phyloP scores from a whole-genome alignment of 306 rosid genomes.

The Prunus armeniaca region DNA sequence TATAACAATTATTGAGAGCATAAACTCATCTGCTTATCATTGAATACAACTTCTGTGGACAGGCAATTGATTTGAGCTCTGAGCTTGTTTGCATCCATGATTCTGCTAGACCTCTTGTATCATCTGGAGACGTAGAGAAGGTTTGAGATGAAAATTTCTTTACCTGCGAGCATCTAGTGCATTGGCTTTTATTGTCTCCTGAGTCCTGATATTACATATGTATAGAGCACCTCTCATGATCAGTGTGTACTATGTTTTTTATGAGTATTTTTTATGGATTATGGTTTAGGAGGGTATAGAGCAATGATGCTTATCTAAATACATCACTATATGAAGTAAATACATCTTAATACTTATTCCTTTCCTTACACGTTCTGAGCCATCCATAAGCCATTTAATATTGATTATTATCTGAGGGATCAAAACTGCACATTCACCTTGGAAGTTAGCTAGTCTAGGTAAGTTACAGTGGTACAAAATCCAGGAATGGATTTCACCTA shows the following conservation, averaged over 20 bases:
- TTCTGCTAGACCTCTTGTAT: constrained; percentile 89
- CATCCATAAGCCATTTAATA: too few relatives aligned
- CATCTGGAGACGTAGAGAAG: constrained; percentile 60
- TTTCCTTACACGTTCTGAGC: not conserved
- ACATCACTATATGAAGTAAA: not conserved
- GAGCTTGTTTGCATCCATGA: constrained; percentile 94
- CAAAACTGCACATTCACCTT: too few relatives aligned
- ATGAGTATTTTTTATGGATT: not conserved
- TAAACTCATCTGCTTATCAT: constrained; percentile 5
- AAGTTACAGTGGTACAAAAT: too few relatives aligned
- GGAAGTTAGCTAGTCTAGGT: too few relatives aligned
- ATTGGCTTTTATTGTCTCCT: constrained; percentile 19
- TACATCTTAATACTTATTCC: not conserved
- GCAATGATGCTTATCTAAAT: not conserved
- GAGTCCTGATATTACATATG: constrained; percentile 6
- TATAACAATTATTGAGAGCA: not conserved
- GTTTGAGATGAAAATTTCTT: constrained; percentile 34
- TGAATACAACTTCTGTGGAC: constrained; percentile 28
- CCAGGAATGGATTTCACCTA: too few relatives aligned
- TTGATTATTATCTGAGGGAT: too few relatives aligned
- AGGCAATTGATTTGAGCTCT: constrained; percentile 74
- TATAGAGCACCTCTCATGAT: not conserved
- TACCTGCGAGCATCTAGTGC: constrained; percentile 1
- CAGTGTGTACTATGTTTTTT: not conserved
- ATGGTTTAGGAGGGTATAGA: not conserved